Percentiles rank a stretch among this genome's conserved stretches.
Conservation (phyloP, 805 yeast species). For the Saturnispora saitoi region DNA sequence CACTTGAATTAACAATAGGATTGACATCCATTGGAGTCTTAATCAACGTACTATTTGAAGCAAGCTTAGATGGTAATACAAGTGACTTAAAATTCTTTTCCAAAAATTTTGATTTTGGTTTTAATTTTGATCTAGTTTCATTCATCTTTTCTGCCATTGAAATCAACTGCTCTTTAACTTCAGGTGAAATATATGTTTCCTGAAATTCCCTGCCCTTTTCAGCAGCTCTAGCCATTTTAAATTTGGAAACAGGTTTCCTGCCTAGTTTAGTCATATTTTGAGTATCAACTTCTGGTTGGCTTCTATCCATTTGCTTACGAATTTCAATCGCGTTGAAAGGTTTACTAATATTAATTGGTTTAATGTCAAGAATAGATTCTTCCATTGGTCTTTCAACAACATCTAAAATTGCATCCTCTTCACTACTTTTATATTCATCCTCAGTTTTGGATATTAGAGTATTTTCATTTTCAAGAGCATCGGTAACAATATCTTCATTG, state of each 20-base stretch:
- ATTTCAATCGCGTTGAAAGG: background rate
- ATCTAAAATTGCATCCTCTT: slow-evolving; percentile 14
- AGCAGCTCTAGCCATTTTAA: slow-evolving; percentile 12
- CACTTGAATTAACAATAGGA: slow-evolving; percentile 13
- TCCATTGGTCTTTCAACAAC: slow-evolving; percentile 10
- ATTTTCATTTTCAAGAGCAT: background rate
- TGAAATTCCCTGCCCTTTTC: slow-evolving; percentile 14
- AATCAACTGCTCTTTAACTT: slow-evolving; percentile 8
- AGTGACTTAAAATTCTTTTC: slow-evolving; percentile 14
- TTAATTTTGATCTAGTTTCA: background rate
- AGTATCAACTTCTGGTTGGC: background rate
- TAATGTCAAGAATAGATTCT: background rate
- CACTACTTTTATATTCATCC: slow-evolving; percentile 8
- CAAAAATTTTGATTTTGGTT: background rate
- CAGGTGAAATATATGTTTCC: slow-evolving; percentile 9
- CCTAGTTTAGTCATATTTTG: slow-evolving; percentile 10
- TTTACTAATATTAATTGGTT: background rate
- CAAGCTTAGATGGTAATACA: background rate
- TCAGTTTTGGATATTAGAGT: background rate
- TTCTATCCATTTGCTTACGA: slow-evolving; percentile 1
- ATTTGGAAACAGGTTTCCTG: slow-evolving; percentile 10
- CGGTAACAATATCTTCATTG: background rate
- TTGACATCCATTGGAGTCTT: slow-evolving; percentile 16
- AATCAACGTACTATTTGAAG: slow-evolving; percentile 4
- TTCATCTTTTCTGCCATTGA: background rate